Evolutionary conservation across 129 eudicot genomes (phyloP), one percentile per base, ranked within the genome.

Genomic region (Pseudognaphalium luteoalbum): DNA sequence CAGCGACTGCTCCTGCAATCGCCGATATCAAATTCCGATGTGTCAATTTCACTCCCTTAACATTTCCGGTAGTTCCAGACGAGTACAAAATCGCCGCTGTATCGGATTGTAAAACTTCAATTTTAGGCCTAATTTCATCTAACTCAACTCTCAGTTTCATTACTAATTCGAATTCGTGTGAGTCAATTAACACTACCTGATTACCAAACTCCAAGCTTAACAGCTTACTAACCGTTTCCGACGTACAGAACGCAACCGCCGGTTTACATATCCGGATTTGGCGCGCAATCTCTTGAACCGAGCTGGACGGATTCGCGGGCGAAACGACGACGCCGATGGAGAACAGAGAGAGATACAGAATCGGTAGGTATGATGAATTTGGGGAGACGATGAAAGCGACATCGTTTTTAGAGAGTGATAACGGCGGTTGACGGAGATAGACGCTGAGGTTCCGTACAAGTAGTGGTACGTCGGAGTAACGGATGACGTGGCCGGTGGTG

Each of bases 31-130:
- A 37, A 42, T 90, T 90, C 63, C 89, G 29, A 21, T 90, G 92
- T 62, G 90, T 80, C 25, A 90, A 72, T 8, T 68, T 87, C 30
- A 87, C 92, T 54, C 88, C 92, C 77, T 90, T 87, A 16, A 84
- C 74, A 30, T 81, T 84, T 57, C 96, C 96, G 7, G 92, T 90
- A 14, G 96, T 90, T 9, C 96, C 96, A 0, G 96, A 90, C 2
- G 96, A 90, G 72, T 79, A 87, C 41, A 90, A 30, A 54, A 90
- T 82, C 30, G 89, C 90, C 19, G 96, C 96, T 1, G 81, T 72
- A 71, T 90, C 90, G 4, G 82, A 69, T 37, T 83, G 96, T 50
- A 19, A 57, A 21, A 85, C 73, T 4, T 65, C 81, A 22, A 52
- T 25, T 4, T 30, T 30, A 12, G 17, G 12, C 20, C 8, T 57